Evolutionary conservation across 139 green algal genomes (phyloP).

Genomic region (Raphidocelis subcapitata): DNA sequence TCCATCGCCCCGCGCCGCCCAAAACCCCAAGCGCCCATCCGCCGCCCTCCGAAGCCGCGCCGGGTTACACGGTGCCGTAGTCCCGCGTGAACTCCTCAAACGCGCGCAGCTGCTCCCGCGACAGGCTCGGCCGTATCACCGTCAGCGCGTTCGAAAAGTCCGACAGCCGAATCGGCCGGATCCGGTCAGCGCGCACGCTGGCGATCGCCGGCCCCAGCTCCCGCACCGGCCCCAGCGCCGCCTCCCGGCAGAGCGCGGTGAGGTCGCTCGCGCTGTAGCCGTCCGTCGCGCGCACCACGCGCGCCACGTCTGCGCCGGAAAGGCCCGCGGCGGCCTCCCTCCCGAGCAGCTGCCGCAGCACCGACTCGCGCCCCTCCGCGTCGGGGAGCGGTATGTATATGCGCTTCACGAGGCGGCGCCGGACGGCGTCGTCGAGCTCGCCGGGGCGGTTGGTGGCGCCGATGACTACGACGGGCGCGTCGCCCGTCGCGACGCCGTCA

Average conservation of each 20-base stretch:
- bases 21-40: too few species aligned
- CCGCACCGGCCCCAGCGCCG: conserved; percentile 72
- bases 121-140: conserved; percentile 60
- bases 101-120: conserved; percentile 39
- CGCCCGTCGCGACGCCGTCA: conserved; percentile 40
- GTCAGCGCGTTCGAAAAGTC: conserved; percentile 60
- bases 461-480: conserved; percentile 44
- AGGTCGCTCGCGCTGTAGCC: conserved; percentile 80
- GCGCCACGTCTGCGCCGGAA: conserved; percentile 23
- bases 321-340: background rate
- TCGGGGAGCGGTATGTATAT: conserved; percentile 74
- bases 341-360: conserved; percentile 61
- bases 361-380: conserved; percentile 33
- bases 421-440: conserved; percentile 72
- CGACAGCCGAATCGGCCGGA: conserved; percentile 34
- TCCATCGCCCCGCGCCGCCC: too few species aligned
- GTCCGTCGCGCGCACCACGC: conserved; percentile 38
- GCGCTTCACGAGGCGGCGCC: conserved; percentile 62
- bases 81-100: conserved; percentile 69
- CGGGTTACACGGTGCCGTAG: conserved; percentile 53
- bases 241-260: conserved; percentile 77
- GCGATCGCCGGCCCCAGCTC: conserved; percentile 57
- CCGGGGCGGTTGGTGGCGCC: conserved; percentile 56
- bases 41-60: too few species aligned
- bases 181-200: conserved; percentile 29